phyloP scores from a whole-genome alignment of 202 grass and related monocot species.

The Carex sylvatica region DNA sequence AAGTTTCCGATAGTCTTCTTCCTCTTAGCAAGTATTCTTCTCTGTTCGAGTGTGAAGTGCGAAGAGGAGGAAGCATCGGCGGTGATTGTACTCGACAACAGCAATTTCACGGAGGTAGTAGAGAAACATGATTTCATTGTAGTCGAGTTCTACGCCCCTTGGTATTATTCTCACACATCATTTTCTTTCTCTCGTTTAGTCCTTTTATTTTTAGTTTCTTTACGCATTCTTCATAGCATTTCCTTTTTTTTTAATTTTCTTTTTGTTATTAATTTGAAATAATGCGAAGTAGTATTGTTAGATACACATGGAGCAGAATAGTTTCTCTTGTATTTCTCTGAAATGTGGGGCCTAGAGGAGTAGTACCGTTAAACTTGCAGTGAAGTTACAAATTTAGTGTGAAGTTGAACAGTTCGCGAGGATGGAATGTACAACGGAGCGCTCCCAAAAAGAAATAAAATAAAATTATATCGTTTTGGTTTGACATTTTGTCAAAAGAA shows the following conservation, averaged over 20 bases:
- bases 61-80: background rate
- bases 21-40: slow-evolving; percentile 24
- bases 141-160: slow-evolving; percentile 87
- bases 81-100: slow-evolving; percentile 46
- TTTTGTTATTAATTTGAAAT: background rate
- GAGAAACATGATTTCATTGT: slow-evolving; percentile 63
- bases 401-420: background rate
- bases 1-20: slow-evolving; percentile 28
- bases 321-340: background rate
- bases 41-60: slow-evolving; percentile 17
- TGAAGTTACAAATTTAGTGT: background rate
- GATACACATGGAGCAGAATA: background rate
- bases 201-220: background rate
- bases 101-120: slow-evolving; percentile 76
- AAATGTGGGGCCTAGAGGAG: background rate
- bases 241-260: background rate
- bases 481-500: background rate
- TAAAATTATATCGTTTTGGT: background rate
- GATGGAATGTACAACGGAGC: background rate
- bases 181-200: background rate
- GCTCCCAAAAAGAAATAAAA: background rate
- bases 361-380: background rate
- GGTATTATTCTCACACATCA: slow-evolving; percentile 35
- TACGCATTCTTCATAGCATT: background rate
- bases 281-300: background rate